These are phyloP conservation scores for Zygosaccharomyces sapae DNA, from an alignment of 1,139 yeast species.

Conservation along the genomic window DNA sequence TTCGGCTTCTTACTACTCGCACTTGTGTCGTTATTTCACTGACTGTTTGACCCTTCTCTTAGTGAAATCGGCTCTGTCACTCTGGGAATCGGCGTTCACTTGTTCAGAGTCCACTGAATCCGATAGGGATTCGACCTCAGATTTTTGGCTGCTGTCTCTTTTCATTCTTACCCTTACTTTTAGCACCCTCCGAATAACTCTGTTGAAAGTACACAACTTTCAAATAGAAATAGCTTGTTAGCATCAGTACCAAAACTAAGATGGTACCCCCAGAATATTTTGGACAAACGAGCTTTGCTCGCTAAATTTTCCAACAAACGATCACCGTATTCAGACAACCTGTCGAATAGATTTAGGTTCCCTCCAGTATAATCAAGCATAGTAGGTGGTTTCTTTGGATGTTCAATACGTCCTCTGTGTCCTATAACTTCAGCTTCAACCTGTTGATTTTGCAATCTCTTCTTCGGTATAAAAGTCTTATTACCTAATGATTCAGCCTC, in stretches of 20 bases:
- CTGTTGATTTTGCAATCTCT: slow-evolving; percentile 46
- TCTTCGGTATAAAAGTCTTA: slow-evolving; percentile 62
- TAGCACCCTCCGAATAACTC: background rate
- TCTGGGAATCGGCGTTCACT: background rate
- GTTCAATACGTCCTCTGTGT: slow-evolving; percentile 1
- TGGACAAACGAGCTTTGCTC: slow-evolving; percentile 3
- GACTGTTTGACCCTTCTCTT: background rate
- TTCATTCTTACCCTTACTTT: background rate
- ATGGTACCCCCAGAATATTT: slow-evolving; percentile 3
- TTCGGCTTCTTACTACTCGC: too few species aligned
- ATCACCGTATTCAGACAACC: background rate
- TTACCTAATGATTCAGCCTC: slow-evolving; percentile 87
- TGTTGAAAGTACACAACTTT: slow-evolving; percentile 3
- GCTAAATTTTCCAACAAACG: background rate
- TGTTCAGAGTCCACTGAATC: background rate
- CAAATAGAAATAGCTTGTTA: slow-evolving; percentile 3
- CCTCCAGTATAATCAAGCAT: background rate
- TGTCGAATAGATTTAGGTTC: background rate
- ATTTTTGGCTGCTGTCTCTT: background rate
- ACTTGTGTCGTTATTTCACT: background rate
- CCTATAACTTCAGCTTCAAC: slow-evolving; percentile 24
- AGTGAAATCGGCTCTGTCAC: background rate
- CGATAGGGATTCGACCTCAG: background rate
- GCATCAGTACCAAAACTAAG: background rate
- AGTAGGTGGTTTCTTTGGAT: slow-evolving; percentile 4